Evolutionary conservation across 192 early-diverging fungal species (phyloP), one percentile per base, ranked within the genome.

Genomic region (Gonapodya prolifera): DNA sequence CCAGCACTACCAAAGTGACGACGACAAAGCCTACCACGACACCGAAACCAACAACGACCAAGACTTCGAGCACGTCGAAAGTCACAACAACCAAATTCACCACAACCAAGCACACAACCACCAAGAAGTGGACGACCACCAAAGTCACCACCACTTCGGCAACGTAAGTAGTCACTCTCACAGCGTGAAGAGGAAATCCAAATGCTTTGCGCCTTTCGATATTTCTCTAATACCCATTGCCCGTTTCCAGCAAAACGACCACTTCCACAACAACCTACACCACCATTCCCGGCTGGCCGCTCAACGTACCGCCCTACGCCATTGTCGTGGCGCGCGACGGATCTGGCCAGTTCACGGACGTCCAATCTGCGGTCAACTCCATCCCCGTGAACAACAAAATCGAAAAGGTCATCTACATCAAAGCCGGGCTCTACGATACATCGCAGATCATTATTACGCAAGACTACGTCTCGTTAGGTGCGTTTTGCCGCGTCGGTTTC

Each of bases 331-430:
- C 75, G 1, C 29, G 33, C 2, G 75, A 76, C 33, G 75, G 75
- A 29, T 76, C 75, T 29, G 75, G 75, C 29, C 34, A 76, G 69
- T 76, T 76, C 69, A 76, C 34, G 29, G 13, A 34, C 31, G 1
- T 76, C 69, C 75, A 76, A 76, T n/a, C 35, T 1, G 75, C 75
- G 8, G 75, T 76, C 23, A 23, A 76, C 30, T 76, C 75, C 2
- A 69, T 76, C 35, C 30, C 75, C 8, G 69, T 32, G 69, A 30
- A 35, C 0, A 70, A n/a, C 30, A 76, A 76, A 32, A 32, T 70
- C 30, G 75, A 76, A 76, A 61, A 28, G 29, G 75, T 76, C 1
- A 76, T 76, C 69, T 76, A 69, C 35, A 76, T 76, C 69, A 76
- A 76, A 34, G 69, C 28, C 31, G 75, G 75, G 30, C 35, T n/a